These are phyloP conservation scores for Thelephora ganbajun DNA, from an alignment of 768 basidiomycete species.

Conservation along the genomic window DNA sequence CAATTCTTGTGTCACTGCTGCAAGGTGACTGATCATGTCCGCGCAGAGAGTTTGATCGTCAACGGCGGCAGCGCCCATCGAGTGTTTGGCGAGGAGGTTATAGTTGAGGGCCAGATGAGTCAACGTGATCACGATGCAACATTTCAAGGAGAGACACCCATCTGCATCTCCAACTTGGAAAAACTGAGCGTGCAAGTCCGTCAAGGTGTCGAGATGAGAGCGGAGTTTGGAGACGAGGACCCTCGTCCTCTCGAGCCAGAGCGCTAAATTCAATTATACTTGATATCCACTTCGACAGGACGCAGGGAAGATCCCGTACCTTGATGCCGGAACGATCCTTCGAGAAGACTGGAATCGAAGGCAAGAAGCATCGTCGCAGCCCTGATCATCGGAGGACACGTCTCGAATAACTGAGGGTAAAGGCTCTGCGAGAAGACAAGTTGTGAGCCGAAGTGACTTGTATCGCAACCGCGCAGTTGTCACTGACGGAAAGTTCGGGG, in stretches of 20 bases:
- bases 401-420: neutral
- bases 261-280: no score
- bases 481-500: neutral
- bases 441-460: neutral
- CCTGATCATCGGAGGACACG: neutral
- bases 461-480: neutral
- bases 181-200: neutral
- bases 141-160: neutral
- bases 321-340: no score
- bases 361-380: neutral
- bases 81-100: neutral
- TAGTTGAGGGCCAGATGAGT: neutral
- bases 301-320: no score
- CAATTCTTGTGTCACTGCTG: no score
- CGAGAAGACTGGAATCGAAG: neutral
- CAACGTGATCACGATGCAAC: neutral
- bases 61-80: neutral
- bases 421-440: neutral
- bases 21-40: no score
- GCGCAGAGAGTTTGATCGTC: no score
- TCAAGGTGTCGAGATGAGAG: neutral
- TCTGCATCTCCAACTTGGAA: neutral
- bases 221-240: no score
- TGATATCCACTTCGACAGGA: no score
- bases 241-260: no score